These are phyloP conservation scores for Moricandia moricandioides DNA, from an alignment of 345 rosid species.

Conservation along the genomic window DNA sequence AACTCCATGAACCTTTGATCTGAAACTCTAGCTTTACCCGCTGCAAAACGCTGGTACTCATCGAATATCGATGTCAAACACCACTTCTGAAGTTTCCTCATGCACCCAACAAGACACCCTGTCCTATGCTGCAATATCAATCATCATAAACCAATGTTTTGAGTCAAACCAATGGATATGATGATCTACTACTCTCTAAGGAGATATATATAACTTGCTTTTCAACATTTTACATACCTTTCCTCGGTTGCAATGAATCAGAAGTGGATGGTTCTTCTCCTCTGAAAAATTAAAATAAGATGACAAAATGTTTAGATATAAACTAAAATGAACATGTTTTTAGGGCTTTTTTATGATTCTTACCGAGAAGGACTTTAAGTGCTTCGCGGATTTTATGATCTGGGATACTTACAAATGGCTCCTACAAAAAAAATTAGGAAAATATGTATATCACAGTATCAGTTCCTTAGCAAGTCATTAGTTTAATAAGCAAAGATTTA, in stretches of 20 bases:
- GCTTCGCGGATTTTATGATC: constrained; percentile 84
- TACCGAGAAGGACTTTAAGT: constrained; percentile 82
- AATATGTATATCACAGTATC: not conserved
- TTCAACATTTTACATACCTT: constrained; percentile 52
- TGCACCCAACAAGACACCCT: constrained; percentile 89
- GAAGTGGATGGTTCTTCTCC: constrained; percentile 82
- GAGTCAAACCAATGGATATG: not conserved
- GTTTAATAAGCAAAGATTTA: not conserved
- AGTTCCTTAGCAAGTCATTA: not conserved
- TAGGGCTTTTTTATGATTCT: constrained; percentile 21
- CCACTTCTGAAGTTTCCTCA: constrained; percentile 90
- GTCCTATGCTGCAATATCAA: constrained; percentile 75
- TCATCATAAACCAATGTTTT: not conserved
- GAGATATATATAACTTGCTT: not conserved
- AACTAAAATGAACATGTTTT: not conserved
- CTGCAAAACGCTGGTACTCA: constrained; percentile 89
- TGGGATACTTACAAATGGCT: constrained; percentile 75
- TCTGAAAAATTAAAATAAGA: constrained; percentile 42
- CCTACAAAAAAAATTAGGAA: constrained; percentile 45
- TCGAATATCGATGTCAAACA: constrained; percentile 81
- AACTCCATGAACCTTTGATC: constrained; percentile 94
- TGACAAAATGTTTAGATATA: not conserved
- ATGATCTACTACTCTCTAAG: not conserved
- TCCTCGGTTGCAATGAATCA: constrained; percentile 92
- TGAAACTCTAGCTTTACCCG: constrained; percentile 86